A percentile compares a stretch with the other conserved stretches of the same genome.
Evolutionary conservation across 345 rosid genomes (phyloP).

Genomic region (Syzygium grande): DNA sequence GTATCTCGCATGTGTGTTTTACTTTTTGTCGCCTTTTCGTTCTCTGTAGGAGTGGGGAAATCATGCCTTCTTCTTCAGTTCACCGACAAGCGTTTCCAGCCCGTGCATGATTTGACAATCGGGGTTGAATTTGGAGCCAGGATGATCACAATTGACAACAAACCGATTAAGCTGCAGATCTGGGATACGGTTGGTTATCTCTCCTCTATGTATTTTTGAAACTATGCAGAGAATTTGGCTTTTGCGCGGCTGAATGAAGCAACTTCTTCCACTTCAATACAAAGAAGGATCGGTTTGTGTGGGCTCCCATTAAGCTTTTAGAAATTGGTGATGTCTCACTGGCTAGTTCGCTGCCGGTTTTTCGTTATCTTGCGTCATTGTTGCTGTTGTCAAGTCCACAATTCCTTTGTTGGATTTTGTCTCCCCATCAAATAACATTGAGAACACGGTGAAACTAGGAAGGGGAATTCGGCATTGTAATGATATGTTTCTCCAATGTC

Average conservation of each 20-base stretch:
- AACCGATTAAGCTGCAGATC: slow-evolving; percentile 94
- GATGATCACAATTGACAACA: slow-evolving; percentile 90
- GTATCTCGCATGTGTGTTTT: not conserved
- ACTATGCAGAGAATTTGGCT: not conserved
- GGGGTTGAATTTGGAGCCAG: slow-evolving; percentile 97
- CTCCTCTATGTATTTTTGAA: not conserved
- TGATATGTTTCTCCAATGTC: not conserved
- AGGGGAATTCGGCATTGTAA: not conserved
- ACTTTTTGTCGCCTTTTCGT: not conserved
- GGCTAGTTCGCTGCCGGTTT: not conserved
- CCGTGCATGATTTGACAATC: slow-evolving; percentile 92
- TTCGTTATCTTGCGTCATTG: not conserved
- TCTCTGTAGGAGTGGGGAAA: slow-evolving; percentile 75
- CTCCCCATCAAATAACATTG: not conserved
- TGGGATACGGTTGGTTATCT: slow-evolving; percentile 79
- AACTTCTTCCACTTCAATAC: not conserved
- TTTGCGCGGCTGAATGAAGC: not conserved
- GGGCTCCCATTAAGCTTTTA: not conserved
- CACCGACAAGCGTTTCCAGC: slow-evolving; percentile 96
- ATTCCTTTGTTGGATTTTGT: not conserved
- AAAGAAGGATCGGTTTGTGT: not conserved
- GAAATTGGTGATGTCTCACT: not conserved
- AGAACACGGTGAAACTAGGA: not conserved
- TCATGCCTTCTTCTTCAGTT: slow-evolving; percentile 97
- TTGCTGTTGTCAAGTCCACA: not conserved